Evolutionary conservation across 1,284 basidiomycete species (phyloP).

Genomic region (Trametes polyzona): DNA sequence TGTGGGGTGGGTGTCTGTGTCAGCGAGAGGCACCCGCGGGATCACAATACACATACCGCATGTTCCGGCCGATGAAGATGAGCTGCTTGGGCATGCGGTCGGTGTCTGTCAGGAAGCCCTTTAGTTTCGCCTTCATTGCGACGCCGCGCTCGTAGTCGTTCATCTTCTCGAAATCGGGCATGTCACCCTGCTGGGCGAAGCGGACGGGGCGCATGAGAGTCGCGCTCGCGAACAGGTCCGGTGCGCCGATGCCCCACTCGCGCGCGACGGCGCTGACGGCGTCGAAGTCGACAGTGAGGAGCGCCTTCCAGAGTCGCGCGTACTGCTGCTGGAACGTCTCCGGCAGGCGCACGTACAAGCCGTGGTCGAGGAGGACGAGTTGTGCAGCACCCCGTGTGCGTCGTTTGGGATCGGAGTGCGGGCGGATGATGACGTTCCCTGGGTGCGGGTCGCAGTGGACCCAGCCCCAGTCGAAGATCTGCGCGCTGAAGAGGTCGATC

Average conservation of each 20-base stretch:
- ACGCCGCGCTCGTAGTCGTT: constrained; percentile 67
- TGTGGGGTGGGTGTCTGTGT: constrained; percentile 27
- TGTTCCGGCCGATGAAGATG: constrained; percentile 83
- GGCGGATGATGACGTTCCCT: constrained; percentile 85
- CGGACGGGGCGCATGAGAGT: constrained; percentile 66
- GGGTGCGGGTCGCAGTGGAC: constrained; percentile 80
- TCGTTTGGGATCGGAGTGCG: constrained; percentile 60
- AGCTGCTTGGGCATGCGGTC: constrained; percentile 77
- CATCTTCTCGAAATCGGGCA: constrained; percentile 37
- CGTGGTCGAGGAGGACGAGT: constrained; percentile 88
- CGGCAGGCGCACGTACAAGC: constrained; percentile 77
- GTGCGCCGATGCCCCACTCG: constrained; percentile 81
- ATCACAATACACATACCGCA: constrained; percentile 60
- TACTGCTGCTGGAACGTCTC: constrained; percentile 73
- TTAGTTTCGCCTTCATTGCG: constrained; percentile 65
- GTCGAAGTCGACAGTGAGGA: constrained; percentile 72
- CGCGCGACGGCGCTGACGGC: constrained; percentile 50
- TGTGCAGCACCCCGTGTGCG: constrained; percentile 53
- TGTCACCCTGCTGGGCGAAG: constrained; percentile 38
- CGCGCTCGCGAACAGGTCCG: constrained; percentile 78
- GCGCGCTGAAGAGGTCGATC: constrained; percentile 81
- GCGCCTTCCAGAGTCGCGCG: constrained; percentile 77
- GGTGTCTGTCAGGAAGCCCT: constrained; percentile 64
- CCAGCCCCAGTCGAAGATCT: constrained; percentile 91
- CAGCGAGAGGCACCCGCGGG: background rate